These are phyloP conservation scores for Xylaria sp. DNA, from an alignment of 2,329 filamentous ascomycete species.

Conservation along the genomic window DNA sequence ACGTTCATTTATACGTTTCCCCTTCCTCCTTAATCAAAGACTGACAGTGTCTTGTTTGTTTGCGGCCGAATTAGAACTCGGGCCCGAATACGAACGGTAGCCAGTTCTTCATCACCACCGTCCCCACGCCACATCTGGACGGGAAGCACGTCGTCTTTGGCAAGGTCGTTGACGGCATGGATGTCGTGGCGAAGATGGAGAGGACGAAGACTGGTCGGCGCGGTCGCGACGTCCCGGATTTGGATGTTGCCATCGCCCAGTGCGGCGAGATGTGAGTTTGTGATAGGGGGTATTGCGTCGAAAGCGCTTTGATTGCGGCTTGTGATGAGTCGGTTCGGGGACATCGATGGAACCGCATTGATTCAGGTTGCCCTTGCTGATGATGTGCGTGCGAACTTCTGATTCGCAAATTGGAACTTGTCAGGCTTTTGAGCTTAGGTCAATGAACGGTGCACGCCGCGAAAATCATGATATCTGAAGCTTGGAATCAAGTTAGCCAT, in stretches of 20 bases:
- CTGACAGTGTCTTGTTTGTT: background rate
- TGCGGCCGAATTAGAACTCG: constrained; percentile 72
- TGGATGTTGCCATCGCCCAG: constrained; percentile 85
- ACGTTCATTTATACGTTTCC: constrained; percentile 53
- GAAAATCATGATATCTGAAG: background rate
- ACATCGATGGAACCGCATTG: background rate
- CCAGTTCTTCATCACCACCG: constrained; percentile 97
- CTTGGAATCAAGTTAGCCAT: background rate
- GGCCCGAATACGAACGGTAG: constrained; percentile 93
- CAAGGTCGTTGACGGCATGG: constrained; percentile 87
- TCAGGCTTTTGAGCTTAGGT: background rate
- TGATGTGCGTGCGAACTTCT: background rate
- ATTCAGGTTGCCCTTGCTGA: background rate
- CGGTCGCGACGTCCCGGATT: constrained; percentile 81
- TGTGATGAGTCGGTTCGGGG: background rate
- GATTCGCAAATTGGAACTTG: background rate
- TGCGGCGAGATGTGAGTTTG: constrained; percentile 87
- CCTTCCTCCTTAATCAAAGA: background rate
- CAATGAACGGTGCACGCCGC: background rate
- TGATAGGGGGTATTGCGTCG: background rate
- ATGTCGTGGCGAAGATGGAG: constrained; percentile 92
- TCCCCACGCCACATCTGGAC: constrained; percentile 86
- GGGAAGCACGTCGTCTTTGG: constrained; percentile 97
- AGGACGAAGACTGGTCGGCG: constrained; percentile 81
- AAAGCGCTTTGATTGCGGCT: background rate